phyloP scores from a whole-genome alignment of 1,139 yeast genomes.

The Diutina catenulata region DNA sequence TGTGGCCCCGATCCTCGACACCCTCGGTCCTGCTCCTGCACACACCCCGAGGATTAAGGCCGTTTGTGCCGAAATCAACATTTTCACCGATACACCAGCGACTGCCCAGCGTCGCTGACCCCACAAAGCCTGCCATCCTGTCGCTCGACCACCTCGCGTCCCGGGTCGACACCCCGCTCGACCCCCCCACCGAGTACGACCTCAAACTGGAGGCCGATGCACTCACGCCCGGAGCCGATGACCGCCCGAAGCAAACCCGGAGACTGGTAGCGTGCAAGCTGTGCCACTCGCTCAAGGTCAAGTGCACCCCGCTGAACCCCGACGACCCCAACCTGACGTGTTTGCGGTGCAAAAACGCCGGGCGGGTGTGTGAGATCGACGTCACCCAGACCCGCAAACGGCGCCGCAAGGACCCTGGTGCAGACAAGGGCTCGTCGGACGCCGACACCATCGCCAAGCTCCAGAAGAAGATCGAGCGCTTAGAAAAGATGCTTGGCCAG shows the following conservation, averaged over 20 bases:
- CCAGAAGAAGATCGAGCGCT: constrained; percentile 2
- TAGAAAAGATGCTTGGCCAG: constrained; percentile 2
- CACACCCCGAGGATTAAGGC: too few relatives aligned
- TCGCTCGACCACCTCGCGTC: too few relatives aligned
- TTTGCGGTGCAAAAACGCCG: constrained; percentile 55
- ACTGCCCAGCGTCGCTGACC: too few relatives aligned
- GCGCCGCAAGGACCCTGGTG: constrained; percentile 15
- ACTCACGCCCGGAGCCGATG: too few relatives aligned
- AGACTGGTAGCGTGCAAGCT: constrained; percentile 51
- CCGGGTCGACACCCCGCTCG: too few relatives aligned
- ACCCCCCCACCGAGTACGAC: too few relatives aligned
- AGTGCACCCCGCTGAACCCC: constrained; percentile 65
- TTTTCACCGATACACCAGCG: too few relatives aligned
- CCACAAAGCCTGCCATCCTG: too few relatives aligned
- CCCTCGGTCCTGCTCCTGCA: too few relatives aligned
- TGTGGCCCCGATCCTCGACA: too few relatives aligned
- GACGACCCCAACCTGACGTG: constrained; percentile 55
- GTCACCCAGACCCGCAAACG: constrained; percentile 48
- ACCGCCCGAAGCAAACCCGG: background rate
- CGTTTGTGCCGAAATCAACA: too few relatives aligned
- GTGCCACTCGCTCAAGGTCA: constrained; percentile 72
- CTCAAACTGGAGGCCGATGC: too few relatives aligned
- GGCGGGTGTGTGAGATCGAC: constrained; percentile 58
- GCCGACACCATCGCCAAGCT: constrained; percentile 6
- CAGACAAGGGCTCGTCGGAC: background rate